Percentiles rank a stretch among this genome's conserved stretches.
Evolutionary conservation across 1,139 yeast genomes (phyloP).

Genomic region (Kurtzmaniella quercitrusa): DNA sequence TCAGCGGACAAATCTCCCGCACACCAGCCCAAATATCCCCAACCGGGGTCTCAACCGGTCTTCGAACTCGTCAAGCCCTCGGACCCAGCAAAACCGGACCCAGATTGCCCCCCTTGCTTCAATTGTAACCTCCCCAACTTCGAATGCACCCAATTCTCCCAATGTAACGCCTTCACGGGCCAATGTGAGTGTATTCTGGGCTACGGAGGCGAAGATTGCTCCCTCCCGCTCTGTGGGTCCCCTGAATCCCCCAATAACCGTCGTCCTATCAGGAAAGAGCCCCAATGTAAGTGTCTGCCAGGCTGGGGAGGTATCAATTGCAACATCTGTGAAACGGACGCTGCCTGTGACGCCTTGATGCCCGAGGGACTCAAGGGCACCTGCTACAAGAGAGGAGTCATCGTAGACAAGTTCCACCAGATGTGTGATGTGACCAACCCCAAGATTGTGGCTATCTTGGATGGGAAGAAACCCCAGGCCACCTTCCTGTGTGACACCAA

Average conservation of each 20-base stretch:
- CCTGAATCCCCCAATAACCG: slow-evolving; percentile 59
- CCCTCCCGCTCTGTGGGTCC: slow-evolving; percentile 85
- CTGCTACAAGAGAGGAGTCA: slow-evolving; percentile 83
- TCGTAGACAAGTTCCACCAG: slow-evolving; percentile 78
- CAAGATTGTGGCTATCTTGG: slow-evolving; percentile 73
- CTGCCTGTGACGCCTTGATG: slow-evolving; percentile 79
- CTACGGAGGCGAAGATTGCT: slow-evolving; percentile 90
- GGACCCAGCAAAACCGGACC: not conserved
- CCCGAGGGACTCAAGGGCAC: slow-evolving; percentile 87
- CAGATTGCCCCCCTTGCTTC: slow-evolving; percentile 78
- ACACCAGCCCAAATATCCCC: not conserved
- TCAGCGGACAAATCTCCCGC: not conserved
- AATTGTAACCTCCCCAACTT: slow-evolving; percentile 91
- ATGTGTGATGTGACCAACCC: slow-evolving; percentile 93
- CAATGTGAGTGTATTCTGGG: slow-evolving; percentile 91
- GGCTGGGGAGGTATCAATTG: slow-evolving; percentile 97
- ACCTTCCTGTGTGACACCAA: slow-evolving; percentile 83
- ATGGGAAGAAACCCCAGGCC: slow-evolving; percentile 84
- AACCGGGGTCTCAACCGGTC: not conserved
- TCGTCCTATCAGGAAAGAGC: slow-evolving; percentile 55
- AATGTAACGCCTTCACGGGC: slow-evolving; percentile 83
- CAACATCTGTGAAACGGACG: slow-evolving; percentile 70
- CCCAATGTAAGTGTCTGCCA: slow-evolving; percentile 62
- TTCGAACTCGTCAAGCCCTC: not conserved
- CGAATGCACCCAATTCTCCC: slow-evolving; percentile 84